Conservation (phyloP, 2,329 filamentous ascomycete species). For the Trichoderma sp. region DNA sequence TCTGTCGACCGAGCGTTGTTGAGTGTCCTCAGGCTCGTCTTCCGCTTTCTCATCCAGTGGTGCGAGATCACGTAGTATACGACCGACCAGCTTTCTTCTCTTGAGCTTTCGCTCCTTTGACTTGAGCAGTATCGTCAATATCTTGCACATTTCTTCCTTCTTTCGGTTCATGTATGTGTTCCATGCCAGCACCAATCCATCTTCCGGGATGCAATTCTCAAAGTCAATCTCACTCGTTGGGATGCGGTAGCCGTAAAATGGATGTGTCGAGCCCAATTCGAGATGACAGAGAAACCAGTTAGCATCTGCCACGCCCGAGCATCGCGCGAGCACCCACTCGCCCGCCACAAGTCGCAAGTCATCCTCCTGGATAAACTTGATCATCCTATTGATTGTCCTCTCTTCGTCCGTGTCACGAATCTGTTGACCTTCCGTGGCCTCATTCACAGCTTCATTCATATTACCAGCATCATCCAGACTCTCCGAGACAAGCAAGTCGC, state of each 20-base stretch:
- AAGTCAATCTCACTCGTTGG: slow-evolving; percentile 20
- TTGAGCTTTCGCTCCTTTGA: slow-evolving; percentile 13
- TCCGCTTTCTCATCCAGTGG: background rate
- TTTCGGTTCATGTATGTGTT: slow-evolving; percentile 20
- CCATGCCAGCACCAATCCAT: slow-evolving; percentile 14
- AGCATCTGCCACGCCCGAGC: slow-evolving; percentile 9
- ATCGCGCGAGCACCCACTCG: slow-evolving; percentile 19
- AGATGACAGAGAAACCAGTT: slow-evolving; percentile 21
- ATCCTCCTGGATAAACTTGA: slow-evolving; percentile 18
- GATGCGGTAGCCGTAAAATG: slow-evolving; percentile 19
- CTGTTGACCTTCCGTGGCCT: background rate
- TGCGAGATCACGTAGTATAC: slow-evolving; percentile 1
- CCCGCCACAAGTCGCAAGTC: slow-evolving; percentile 17
- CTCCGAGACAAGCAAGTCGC: background rate
- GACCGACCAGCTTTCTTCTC: background rate
- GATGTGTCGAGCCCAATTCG: slow-evolving; percentile 17
- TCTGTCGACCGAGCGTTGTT: background rate
- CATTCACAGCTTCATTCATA: background rate
- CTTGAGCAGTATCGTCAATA: background rate
- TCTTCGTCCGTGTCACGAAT: background rate
- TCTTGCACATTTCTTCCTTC: slow-evolving; percentile 20
- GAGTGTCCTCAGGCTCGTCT: background rate
- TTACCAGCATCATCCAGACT: background rate
- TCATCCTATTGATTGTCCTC: slow-evolving; percentile 9
- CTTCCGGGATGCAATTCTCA: background rate